Percentiles rank a stretch among this genome's conserved stretches.
phyloP scores from a whole-genome alignment of 192 early-diverging fungal genomes.

The Obelidium mucronatum region DNA sequence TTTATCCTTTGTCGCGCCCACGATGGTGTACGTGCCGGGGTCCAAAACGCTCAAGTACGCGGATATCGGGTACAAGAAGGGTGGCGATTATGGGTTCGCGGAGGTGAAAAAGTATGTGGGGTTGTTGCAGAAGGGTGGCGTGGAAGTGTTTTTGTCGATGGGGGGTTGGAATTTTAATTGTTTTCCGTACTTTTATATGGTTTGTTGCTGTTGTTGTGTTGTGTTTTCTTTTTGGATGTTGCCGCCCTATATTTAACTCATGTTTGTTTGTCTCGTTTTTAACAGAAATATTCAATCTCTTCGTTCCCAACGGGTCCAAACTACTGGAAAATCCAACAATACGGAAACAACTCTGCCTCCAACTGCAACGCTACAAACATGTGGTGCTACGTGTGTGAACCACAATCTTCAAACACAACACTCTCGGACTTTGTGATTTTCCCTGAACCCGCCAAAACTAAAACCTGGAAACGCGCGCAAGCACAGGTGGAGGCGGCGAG shows the following conservation, averaged over 20 bases:
- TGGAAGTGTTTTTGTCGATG: slow-evolving; percentile 25
- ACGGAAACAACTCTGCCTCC: neutral
- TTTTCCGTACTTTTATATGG: slow-evolving; percentile 27
- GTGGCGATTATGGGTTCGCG: slow-evolving; percentile 18
- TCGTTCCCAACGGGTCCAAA: slow-evolving; percentile 25
- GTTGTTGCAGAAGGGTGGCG: slow-evolving; percentile 8
- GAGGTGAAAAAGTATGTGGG: slow-evolving; percentile 17
- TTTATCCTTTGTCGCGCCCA: slow-evolving; percentile 20
- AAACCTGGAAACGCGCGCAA: slow-evolving; percentile 29
- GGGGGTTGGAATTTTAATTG: slow-evolving; percentile 30
- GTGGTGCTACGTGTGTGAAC: slow-evolving; percentile 31
- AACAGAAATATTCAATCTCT: slow-evolving; percentile 28
- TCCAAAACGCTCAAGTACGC: slow-evolving; percentile 5
- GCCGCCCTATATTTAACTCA: neutral
- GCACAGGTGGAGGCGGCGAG: neutral
- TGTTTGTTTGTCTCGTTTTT: neutral
- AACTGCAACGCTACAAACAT: slow-evolving; percentile 24
- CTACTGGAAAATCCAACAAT: slow-evolving; percentile 25
- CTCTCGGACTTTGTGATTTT: slow-evolving; percentile 27
- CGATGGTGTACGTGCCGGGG: slow-evolving; percentile 21
- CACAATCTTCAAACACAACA: neutral
- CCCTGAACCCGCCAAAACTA: slow-evolving; percentile 17
- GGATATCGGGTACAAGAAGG: neutral
- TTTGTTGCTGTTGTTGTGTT: neutral
- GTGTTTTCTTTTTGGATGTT: neutral